phyloP scores from a whole-genome alignment of 257 asterid genomes.

The Solanum appendiculatum region DNA sequence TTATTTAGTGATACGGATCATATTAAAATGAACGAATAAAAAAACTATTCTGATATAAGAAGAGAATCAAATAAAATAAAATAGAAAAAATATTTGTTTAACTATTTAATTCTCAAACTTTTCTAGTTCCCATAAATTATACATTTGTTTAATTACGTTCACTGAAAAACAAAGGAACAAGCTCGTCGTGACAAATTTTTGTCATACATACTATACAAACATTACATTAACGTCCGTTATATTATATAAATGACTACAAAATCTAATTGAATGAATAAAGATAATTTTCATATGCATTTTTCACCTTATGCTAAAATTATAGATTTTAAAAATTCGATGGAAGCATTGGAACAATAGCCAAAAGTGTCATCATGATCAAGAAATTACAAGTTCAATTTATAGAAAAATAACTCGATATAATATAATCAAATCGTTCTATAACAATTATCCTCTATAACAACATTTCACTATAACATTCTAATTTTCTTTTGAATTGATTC shows the following conservation, averaged over 20 bases:
- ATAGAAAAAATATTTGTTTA: neutral
- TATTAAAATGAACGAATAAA: too few relatives aligned
- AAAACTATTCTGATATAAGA: too few relatives aligned
- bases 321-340: neutral
- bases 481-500: too few relatives aligned
- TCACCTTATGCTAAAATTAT: neutral
- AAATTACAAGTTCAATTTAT: neutral
- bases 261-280: neutral
- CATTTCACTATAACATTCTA: too few relatives aligned
- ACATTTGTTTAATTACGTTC: neutral
- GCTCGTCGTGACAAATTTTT: neutral
- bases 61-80: too few relatives aligned
- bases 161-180: neutral
- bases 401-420: neutral
- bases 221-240: neutral
- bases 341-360: neutral
- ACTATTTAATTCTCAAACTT: neutral
- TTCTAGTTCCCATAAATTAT: neutral
- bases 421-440: neutral
- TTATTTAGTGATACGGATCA: too few relatives aligned
- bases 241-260: too few relatives aligned
- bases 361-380: neutral
- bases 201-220: neutral
- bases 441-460: neutral
- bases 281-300: neutral